phyloP scores from a whole-genome alignment of 2,329 filamentous ascomycete species.

The Trichoderma sp. region DNA sequence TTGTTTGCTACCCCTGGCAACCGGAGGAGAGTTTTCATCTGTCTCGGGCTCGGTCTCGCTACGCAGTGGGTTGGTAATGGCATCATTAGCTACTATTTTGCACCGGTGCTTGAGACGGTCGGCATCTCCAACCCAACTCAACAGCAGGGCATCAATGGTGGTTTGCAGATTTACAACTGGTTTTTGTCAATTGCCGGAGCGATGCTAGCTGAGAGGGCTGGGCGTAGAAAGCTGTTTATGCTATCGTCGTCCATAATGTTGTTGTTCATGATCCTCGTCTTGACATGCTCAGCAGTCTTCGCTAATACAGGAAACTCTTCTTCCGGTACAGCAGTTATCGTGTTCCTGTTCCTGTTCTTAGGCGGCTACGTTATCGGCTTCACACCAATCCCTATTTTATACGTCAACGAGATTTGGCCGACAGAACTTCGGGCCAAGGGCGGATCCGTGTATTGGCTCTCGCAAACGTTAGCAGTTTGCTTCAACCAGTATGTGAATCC shows the following conservation, averaged over 20 bases:
- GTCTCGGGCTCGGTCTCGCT: background rate
- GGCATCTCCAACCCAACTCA: background rate
- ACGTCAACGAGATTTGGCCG: no score
- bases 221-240: background rate
- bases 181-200: no score
- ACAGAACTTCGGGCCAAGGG: background rate
- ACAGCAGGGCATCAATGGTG: background rate
- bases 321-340: background rate
- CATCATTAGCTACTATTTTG: background rate
- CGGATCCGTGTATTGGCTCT: background rate
- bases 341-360: background rate
- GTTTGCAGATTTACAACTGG: no score
- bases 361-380: background rate
- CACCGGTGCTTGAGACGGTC: background rate
- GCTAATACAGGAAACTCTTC: background rate
- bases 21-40: background rate
- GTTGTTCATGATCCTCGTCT: background rate
- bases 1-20: background rate
- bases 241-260: background rate
- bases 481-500: background rate
- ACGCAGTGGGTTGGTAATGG: background rate
- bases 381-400: background rate
- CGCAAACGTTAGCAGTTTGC: background rate
- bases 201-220: background rate
- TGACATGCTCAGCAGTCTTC: background rate